Base-by-base conservation (phyloP, 1,139 yeast species). In the Debaryomycetaceae sp. region DNA sequence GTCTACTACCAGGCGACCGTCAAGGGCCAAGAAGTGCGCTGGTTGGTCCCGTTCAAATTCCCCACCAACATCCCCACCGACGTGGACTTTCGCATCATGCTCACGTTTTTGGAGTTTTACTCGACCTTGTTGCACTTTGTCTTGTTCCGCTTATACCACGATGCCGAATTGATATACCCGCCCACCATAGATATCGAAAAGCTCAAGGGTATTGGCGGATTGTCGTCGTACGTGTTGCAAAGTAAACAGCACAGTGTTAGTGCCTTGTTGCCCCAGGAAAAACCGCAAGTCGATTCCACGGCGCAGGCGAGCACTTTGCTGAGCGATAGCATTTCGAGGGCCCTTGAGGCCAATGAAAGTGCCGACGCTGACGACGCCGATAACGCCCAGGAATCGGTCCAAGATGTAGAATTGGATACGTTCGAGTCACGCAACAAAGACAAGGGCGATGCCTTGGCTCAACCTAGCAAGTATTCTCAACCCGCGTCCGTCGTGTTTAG, bases 11-110 rank as follows among this genome's bases (percentile, higher is more conserved):
- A 87, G 54, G 97, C 96, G 23, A 73, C 55, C 37, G 77, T 90
- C 27, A 77, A 72, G 52, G 98, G 98, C 36, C 95, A 87, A 55
- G 95, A 83, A 42, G 68, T 90, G 29, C 74, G 92, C 61, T 90
- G 98, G 98, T 71, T 90, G 38, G 94, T 85, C 28, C 99, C 99
- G 16, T 90, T 79, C 69, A 87, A 86, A 55, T 90, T 87, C 62
- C 95, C 98, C 15, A 94, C 90, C 52, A 81, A 82, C 53, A 80
- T 90, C 44, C 98, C 99, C 26, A 59, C 78, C 27, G 98, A 90
- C 53, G 79, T 90, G 37, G 99, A 90, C 59, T 87, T 92, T 66
- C 74, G 93, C 57, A 85, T 90, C 61, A 90, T 90, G 99, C 68
- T 86, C 49, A 87, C 98, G 1, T 90, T 90, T 58, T 71, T 90